A percentile compares a stretch with the other conserved stretches of the same genome.
Evolutionary conservation across 2,329 filamentous ascomycete species (phyloP).

Genomic region (Cryphonectria radicalis): DNA sequence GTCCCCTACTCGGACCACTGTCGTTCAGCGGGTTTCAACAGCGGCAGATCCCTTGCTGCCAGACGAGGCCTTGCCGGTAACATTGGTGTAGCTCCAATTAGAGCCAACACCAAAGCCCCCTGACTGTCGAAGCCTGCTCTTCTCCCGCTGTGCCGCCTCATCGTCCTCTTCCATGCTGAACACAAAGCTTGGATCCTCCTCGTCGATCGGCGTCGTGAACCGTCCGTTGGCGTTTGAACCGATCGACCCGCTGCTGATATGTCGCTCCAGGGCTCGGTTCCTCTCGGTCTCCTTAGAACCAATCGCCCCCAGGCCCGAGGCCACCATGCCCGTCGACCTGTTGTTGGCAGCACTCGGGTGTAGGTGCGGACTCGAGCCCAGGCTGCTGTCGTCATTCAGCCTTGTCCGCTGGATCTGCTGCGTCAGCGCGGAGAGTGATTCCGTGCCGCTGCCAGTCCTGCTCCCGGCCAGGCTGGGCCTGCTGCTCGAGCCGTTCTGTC

Average conservation of each 20-base stretch:
- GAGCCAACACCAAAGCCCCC: constrained; percentile 42
- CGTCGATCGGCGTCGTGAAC: constrained; percentile 68
- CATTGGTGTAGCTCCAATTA: constrained; percentile 49
- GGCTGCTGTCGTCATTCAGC: constrained; percentile 46
- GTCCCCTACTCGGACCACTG: not conserved
- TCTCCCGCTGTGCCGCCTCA: constrained; percentile 48
- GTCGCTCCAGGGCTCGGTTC: constrained; percentile 55
- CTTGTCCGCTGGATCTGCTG: constrained; percentile 66
- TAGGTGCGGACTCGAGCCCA: constrained; percentile 52
- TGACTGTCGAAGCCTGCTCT: constrained; percentile 51
- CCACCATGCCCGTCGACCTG: constrained; percentile 45
- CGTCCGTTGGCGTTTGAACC: constrained; percentile 57
- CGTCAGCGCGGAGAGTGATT: constrained; percentile 62
- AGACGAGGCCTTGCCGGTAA: constrained; percentile 24
- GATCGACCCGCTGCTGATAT: constrained; percentile 63
- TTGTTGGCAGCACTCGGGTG: constrained; percentile 52
- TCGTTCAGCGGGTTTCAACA: constrained; percentile 26
- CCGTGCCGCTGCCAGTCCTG: constrained; percentile 48
- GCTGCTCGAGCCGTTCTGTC: constrained; percentile 36
- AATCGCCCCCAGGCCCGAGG: constrained; percentile 42
- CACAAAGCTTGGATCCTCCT: constrained; percentile 66
- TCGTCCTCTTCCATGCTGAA: constrained; percentile 70
- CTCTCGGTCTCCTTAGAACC: constrained; percentile 41
- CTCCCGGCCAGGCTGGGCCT: constrained; percentile 47
- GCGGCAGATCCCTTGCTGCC: constrained; percentile 23